Base-by-base conservation (phyloP, 2,329 filamentous ascomycete genomes). In the Cercospora brassicicola region DNA sequence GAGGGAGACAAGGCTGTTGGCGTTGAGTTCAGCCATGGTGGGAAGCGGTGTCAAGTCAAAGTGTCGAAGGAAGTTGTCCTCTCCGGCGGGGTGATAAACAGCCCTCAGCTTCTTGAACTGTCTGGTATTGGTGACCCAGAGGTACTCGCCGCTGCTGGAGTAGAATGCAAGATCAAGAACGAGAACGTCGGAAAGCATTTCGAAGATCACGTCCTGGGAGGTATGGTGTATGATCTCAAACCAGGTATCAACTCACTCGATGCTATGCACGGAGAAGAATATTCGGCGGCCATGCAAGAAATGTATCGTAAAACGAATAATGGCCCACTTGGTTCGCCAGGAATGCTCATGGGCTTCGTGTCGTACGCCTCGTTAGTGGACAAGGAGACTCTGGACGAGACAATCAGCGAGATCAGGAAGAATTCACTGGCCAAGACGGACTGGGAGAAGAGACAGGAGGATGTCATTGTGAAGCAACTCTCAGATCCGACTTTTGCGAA, bases 141-240 rank as follows among this genome's bases (percentile, higher is more conserved):
- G 0, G 72, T 88, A 4, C 81, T 90, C 1, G 74, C 81, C 42
- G 78, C 78, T 20, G 81, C 83, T 0, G 82, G 81, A 0, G 81
- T 89, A 2, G 79, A 83, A 0, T 73, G 84, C 2, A 73, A 84
- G 0, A 78, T 82, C 2, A 79, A 85, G 57, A 74, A 87, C 1
- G 82, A 83, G 0, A 85, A 84, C 2, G 86, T 88, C 0, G 85
- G 87, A 2, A 76, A 82, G 26, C 81, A 84, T 59, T 86, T 87
- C 68, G 78, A 79, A 71, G 84, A 86, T 57, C 83, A 84, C 74
- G 75, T 80, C 30, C 71, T 72, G 2, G 71, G 67, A n/a, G 74
- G 75, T 23, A 75, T 77, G 72, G 64, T 76, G 2, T 78, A 74
- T 60, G 74, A 78, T 55, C 70, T 77, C 1, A 69, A 68, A 23